phyloP scores from a whole-genome alignment of 106 monocot species.

The Phalaenopsis equestris region DNA sequence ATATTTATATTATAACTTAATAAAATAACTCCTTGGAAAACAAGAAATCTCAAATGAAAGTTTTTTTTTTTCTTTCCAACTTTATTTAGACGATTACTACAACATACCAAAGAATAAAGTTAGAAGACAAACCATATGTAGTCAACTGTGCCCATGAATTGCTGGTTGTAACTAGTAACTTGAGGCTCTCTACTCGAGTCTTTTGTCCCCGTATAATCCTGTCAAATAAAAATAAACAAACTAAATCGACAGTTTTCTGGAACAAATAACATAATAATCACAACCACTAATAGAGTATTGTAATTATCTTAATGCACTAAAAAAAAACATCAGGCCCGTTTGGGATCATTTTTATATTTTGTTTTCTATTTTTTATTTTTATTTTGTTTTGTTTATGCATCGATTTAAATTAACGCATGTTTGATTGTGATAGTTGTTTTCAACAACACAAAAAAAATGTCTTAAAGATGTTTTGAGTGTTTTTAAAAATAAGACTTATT shows the following conservation, averaged over 20 bases:
- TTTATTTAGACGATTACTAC: background rate
- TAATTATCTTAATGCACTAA: too few species aligned
- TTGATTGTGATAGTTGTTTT: too few species aligned
- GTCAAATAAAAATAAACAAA: constrained; percentile 9
- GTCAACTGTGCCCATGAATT: constrained; percentile 89
- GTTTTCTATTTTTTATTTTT: too few species aligned
- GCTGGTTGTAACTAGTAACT: constrained; percentile 71
- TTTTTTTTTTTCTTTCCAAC: background rate
- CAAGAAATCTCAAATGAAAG: background rate
- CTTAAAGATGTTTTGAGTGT: too few species aligned
- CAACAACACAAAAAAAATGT: too few species aligned
- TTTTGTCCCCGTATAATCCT: constrained; percentile 81
- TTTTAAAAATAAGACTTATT: too few species aligned
- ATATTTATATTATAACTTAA: background rate
- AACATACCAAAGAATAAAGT: background rate
- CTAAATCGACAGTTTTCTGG: background rate
- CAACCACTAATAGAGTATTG: too few species aligned
- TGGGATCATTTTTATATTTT: too few species aligned
- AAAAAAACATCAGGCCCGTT: too few species aligned
- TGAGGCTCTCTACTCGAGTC: constrained; percentile 61
- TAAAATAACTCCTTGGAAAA: background rate
- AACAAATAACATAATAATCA: background rate
- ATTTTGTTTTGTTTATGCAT: too few species aligned
- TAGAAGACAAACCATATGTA: constrained; percentile 71
- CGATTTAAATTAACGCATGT: too few species aligned